phyloP scores from a whole-genome alignment of 2,329 filamentous ascomycete genomes.

The Trichoderma oligosporum region DNA sequence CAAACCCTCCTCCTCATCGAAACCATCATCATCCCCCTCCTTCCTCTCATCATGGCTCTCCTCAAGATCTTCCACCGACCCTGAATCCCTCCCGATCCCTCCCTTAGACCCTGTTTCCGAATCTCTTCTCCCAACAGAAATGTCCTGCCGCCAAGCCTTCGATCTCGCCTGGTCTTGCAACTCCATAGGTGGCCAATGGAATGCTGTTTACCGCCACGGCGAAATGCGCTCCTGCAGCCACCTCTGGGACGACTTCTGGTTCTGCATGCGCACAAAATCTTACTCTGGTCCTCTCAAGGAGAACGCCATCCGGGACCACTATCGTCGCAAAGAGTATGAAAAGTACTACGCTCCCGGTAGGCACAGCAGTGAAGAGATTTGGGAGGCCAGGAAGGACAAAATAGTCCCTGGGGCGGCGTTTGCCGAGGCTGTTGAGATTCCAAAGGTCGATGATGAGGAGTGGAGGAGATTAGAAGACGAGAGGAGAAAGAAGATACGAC shows the following conservation, averaged over 20 bases:
- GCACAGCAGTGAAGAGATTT: conserved; percentile 84
- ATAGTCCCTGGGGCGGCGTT: conserved; percentile 51
- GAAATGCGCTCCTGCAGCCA: conserved; percentile 71
- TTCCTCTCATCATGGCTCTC: conserved; percentile 35
- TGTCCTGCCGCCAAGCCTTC: conserved; percentile 88
- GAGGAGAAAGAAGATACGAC: conserved; percentile 36
- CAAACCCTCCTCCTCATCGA: conserved; percentile 25
- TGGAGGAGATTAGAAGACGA: conserved; percentile 37
- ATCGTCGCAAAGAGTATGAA: conserved; percentile 60
- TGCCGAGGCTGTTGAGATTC: conserved; percentile 37
- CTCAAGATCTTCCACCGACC: conserved; percentile 23
- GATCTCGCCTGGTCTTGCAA: conserved; percentile 94
- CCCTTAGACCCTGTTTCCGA: conserved; percentile 53
- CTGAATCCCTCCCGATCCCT: conserved; percentile 26
- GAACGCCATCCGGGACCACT: conserved; percentile 61
- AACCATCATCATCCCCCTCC: conserved; percentile 25
- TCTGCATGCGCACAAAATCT: conserved; percentile 83
- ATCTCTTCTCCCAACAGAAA: conserved; percentile 70
- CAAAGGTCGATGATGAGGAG: conserved; percentile 41
- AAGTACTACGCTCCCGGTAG: conserved; percentile 63
- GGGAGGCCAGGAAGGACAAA: conserved; percentile 67
- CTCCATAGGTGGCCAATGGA: conserved; percentile 85
- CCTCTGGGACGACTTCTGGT: conserved; percentile 93
- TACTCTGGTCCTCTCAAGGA: conserved; percentile 58
- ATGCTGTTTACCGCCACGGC: conserved; percentile 85